phyloP scores from a whole-genome alignment of 768 basidiomycete species.

The Chalciporus pseudorubinellus region DNA sequence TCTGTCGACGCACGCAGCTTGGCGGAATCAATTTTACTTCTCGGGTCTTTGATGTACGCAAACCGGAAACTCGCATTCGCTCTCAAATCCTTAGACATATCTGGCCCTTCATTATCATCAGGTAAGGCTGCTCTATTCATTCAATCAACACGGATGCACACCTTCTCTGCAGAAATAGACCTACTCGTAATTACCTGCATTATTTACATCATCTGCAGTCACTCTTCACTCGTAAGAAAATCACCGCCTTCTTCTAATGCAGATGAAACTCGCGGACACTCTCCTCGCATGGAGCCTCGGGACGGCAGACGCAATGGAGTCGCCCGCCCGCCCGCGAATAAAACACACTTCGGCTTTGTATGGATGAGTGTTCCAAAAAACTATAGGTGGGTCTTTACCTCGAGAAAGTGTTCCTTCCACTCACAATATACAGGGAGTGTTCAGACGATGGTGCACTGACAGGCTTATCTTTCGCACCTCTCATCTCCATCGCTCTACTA shows the following conservation, averaged over 20 bases:
- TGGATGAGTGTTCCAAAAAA: conserved; percentile 94
- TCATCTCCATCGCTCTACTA: conserved; percentile 71
- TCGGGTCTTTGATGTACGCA: conserved; percentile 60
- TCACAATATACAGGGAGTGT: conserved; percentile 54
- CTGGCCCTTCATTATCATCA: conserved; percentile 47
- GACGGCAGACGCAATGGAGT: conserved; percentile 42
- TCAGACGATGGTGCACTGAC: conserved; percentile 84
- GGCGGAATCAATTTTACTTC: conserved; percentile 61
- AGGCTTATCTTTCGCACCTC: conserved; percentile 78
- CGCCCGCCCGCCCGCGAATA: conserved; percentile 31
- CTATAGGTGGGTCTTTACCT: conserved; percentile 55
- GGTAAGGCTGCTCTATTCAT: conserved; percentile 37
- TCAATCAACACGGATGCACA: conserved; percentile 2
- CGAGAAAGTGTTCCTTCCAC: background rate
- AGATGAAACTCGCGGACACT: conserved; percentile 26
- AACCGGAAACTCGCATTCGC: conserved; percentile 38
- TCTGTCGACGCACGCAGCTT: conserved; percentile 61
- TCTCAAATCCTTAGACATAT: conserved; percentile 10
- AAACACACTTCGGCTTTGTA: conserved; percentile 63
- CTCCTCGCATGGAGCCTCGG: conserved; percentile 48
- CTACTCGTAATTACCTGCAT: conserved; percentile 52
- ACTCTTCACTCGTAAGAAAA: conserved; percentile 44
- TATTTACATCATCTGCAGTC: conserved; percentile 61
- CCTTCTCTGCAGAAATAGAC: conserved; percentile 49
- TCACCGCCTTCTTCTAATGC: conserved; percentile 11